Evolutionary conservation across 129 eudicot genomes (phyloP), one percentile per base, ranked within the genome.

Genomic region (Escallonia rubra): DNA sequence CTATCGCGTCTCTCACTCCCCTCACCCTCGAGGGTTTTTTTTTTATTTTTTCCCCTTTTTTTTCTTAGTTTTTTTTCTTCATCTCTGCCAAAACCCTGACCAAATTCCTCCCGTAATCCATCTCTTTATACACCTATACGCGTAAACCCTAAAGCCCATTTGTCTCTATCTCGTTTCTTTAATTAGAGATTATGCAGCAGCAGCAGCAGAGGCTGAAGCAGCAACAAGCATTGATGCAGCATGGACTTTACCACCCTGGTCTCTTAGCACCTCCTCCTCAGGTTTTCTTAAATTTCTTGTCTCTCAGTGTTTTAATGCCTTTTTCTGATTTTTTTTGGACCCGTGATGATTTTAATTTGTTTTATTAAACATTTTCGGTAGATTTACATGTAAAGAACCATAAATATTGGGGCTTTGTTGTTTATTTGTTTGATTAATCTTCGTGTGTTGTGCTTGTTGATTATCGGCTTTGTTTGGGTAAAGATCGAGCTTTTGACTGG

Each of bases 161-260:
- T 50, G 55, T 8, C 12, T 11, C 3, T 3, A 8, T 50, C 12
- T 5, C 3, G 10, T 50, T 48, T 64, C 23, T 4, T 48, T 34
- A 23, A 14, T 56, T 23, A 8, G 70, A 74, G 60, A 23, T 23
- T 23, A 83, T 83, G 87, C 84, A 79, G 2, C 80, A 75, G 63
- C 87, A 82, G 72, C 61, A 61, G 12, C 70, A 64, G 34, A 83
- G 85, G 77, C 59, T 79, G 74, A 68, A 77, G 72, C 89, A 83
- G 39, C 89, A 84, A 67, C 86, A 84, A 84, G 81, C 85, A 15
- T 47, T 85, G 72, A 85, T 85, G 83, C 90, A 85, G 63, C 90
- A 81, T 78, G 70, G 86, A 39, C 78, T 78, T 38, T 78, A 72
- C 49, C 82, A 78, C 41, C 78, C 72, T 44, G 78, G 78, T 40